These are phyloP conservation scores for Sordariomycetes sp. DNA, from an alignment of 2,329 filamentous ascomycete genomes.

Conservation along the genomic window DNA sequence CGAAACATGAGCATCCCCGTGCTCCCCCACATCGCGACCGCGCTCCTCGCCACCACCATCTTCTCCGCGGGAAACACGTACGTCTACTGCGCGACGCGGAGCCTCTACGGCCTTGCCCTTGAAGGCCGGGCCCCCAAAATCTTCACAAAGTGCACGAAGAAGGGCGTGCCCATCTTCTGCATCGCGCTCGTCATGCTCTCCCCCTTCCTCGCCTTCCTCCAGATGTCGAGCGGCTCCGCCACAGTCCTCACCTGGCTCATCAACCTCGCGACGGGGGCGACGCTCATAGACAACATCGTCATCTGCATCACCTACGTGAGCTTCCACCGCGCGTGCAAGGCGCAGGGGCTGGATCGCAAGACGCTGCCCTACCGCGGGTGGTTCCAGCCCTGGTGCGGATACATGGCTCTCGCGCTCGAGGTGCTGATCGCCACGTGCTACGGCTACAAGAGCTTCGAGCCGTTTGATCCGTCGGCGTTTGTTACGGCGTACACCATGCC, in stretches of 20 bases:
- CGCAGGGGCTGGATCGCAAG: constrained; percentile 28
- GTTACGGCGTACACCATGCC: constrained; percentile 44
- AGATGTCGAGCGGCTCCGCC: constrained; percentile 23
- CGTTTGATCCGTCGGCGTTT: constrained; percentile 33
- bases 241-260: constrained; percentile 28
- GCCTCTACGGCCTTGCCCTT: constrained; percentile 40
- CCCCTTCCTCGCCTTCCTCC: constrained; percentile 42
- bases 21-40: constrained; percentile 63
- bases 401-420: constrained; percentile 27
- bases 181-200: constrained; percentile 30
- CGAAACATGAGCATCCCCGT: constrained; percentile 51
- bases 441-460: constrained; percentile 37
- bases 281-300: constrained; percentile 34
- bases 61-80: constrained; percentile 44
- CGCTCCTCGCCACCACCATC: constrained; percentile 55
- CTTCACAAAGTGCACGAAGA: constrained; percentile 39
- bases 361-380: constrained; percentile 42
- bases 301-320: constrained; percentile 42
- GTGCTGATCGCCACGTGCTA: constrained; percentile 32
- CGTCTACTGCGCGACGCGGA: constrained; percentile 40
- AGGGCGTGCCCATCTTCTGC: constrained; percentile 39
- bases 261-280: constrained; percentile 29
- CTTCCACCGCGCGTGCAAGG: constrained; percentile 40
- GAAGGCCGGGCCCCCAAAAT: constrained; percentile 36
- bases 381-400: constrained; percentile 45